phyloP scores from a whole-genome alignment of 768 basidiomycete species.

The Vishniacozyma victoriae region DNA sequence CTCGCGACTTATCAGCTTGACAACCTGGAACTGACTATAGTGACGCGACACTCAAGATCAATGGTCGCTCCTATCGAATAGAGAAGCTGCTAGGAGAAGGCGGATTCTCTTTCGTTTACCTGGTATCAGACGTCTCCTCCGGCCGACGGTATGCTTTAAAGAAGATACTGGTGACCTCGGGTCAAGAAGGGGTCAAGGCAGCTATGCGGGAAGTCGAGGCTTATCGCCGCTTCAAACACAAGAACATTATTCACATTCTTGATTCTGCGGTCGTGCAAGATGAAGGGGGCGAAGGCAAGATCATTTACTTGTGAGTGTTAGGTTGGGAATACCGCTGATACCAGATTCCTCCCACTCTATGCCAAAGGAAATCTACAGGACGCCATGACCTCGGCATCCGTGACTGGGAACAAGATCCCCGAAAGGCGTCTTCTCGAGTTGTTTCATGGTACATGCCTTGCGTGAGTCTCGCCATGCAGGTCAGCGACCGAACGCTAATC shows the following conservation, averaged over 20 bases:
- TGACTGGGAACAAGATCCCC: constrained; percentile 73
- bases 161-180: constrained; percentile 53
- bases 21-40: constrained; percentile 9
- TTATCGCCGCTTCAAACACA: constrained; percentile 91
- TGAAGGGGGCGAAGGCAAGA: constrained; percentile 83
- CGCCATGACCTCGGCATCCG: constrained; percentile 76
- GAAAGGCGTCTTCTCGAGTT: constrained; percentile 82
- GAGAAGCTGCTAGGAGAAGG: constrained; percentile 92
- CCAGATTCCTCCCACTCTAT: constrained; percentile 64
- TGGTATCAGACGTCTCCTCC: constrained; percentile 41
- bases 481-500: not conserved
- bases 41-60: constrained; percentile 83
- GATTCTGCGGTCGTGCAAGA: constrained; percentile 94
- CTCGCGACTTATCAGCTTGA: constrained; percentile 52
- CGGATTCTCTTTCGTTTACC: constrained; percentile 51
- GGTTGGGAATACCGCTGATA: constrained; percentile 5
- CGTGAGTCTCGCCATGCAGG: constrained; percentile 44
- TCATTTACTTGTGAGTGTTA: constrained; percentile 68
- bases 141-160: constrained; percentile 91
- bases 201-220: constrained; percentile 71
- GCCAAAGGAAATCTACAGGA: constrained; percentile 86
- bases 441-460: constrained; percentile 91
- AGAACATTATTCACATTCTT: constrained; percentile 92
- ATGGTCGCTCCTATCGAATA: constrained; percentile 89
- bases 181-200: constrained; percentile 60